These are phyloP conservation scores for Epithemia pelagica DNA, from an alignment of 108 stramenopile species.

Conservation along the genomic window DNA sequence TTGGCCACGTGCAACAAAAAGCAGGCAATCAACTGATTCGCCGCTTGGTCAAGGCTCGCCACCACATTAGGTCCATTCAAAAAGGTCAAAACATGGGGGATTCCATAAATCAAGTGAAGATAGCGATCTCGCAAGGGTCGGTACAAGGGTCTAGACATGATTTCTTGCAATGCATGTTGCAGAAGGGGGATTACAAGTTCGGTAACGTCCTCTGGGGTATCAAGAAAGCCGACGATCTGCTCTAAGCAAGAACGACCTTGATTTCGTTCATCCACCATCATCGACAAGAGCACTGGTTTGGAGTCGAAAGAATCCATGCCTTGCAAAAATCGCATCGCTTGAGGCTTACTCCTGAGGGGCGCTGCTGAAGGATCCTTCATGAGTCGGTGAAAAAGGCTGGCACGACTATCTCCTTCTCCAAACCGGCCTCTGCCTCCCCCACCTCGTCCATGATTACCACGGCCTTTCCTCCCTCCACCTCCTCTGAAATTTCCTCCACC, in stretches of 20 bases:
- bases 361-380: not conserved
- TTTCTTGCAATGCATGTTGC: constrained; percentile 17
- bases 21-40: constrained; percentile 14
- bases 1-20: constrained; percentile 23
- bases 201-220: constrained; percentile 13
- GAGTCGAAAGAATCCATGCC: constrained; percentile 33
- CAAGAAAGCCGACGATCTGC: constrained; percentile 26
- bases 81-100: constrained; percentile 8
- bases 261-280: constrained; percentile 25
- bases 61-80: constrained; percentile 11
- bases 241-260: constrained; percentile 20
- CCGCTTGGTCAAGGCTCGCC: not conserved
- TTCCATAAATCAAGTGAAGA: constrained; percentile 13
- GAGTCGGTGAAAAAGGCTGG: not conserved
- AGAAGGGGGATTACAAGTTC: constrained; percentile 25
- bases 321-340: constrained; percentile 24
- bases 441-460: not conserved
- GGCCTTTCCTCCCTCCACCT: not conserved
- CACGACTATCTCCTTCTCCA: not conserved
- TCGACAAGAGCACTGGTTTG: constrained; percentile 27
- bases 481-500: too few species aligned
- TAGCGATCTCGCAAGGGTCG: constrained; percentile 12
- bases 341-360: constrained; percentile 2
- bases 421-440: not conserved
- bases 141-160: constrained; percentile 29